phyloP scores from a whole-genome alignment of 192 early-diverging fungal genomes.

The Coemansia sp. region DNA sequence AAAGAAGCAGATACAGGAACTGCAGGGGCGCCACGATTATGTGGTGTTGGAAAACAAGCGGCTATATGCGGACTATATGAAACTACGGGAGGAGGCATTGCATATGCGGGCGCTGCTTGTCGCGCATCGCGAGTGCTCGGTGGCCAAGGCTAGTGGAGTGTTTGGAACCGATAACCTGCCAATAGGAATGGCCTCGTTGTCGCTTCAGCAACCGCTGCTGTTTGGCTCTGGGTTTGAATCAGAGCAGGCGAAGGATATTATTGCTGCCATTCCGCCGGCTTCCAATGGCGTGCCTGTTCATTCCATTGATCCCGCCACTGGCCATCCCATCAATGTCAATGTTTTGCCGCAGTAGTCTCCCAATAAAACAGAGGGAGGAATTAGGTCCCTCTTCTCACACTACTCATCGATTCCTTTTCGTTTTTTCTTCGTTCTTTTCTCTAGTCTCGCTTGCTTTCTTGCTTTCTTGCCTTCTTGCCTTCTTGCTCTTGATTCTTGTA shows the following conservation, averaged over 20 bases:
- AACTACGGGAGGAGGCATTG: conserved; percentile 71
- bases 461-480: too few species aligned
- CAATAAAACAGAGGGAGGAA: too few species aligned
- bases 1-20: conserved; percentile 82
- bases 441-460: too few species aligned
- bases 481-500: too few species aligned
- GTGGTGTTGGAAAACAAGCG: conserved; percentile 47
- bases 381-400: too few species aligned
- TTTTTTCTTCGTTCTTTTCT: too few species aligned
- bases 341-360: background rate
- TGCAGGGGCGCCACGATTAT: conserved; percentile 62
- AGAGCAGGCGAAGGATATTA: conserved; percentile 40
- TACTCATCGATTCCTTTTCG: too few species aligned
- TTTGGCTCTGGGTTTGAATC: conserved; percentile 11
- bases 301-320: conserved; percentile 14
- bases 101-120: conserved; percentile 74
- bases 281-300: conserved; percentile 37
- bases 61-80: conserved; percentile 30
- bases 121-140: conserved; percentile 76
- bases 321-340: conserved; percentile 5
- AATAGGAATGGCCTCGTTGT: conserved; percentile 16
- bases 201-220: conserved; percentile 27
- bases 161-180: conserved; percentile 54
- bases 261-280: conserved; percentile 41
- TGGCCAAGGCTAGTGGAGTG: conserved; percentile 69